Evolutionary conservation across 345 rosid genomes (phyloP).

Genomic region (Ailanthus altissimus): DNA sequence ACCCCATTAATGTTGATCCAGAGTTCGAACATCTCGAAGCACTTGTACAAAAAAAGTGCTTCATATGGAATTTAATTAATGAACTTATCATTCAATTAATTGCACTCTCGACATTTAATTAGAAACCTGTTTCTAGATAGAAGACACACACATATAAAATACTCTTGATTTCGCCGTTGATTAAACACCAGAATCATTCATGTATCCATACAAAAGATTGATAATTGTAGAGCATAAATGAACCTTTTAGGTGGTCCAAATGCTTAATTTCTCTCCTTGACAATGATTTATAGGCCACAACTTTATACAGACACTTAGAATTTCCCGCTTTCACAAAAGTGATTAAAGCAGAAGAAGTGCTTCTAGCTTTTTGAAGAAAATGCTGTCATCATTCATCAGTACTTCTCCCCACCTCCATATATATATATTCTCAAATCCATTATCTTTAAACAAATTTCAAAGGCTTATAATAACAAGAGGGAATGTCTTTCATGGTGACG

Average conservation of each 20-base stretch:
- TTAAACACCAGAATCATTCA: neutral
- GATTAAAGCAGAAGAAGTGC: constrained; percentile 7
- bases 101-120: too few species aligned
- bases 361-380: constrained; percentile 1
- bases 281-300: too few species aligned
- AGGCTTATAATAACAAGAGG: constrained; percentile 11
- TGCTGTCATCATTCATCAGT: neutral
- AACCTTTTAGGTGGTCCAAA: neutral
- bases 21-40: neutral
- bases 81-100: neutral
- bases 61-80: neutral
- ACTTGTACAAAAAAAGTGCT: neutral
- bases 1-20: neutral
- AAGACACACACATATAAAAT: neutral
- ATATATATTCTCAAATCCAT: constrained; percentile 10
- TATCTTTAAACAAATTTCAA: constrained; percentile 21
- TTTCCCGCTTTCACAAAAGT: neutral
- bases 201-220: too few species aligned
- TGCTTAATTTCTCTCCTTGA: too few species aligned
- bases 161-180: neutral
- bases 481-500: neutral
- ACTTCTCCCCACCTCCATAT: neutral
- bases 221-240: neutral
- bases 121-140: neutral
- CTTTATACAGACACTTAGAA: too few species aligned